Conservation (phyloP, 805 yeast species). For the Candida hungchunana region DNA sequence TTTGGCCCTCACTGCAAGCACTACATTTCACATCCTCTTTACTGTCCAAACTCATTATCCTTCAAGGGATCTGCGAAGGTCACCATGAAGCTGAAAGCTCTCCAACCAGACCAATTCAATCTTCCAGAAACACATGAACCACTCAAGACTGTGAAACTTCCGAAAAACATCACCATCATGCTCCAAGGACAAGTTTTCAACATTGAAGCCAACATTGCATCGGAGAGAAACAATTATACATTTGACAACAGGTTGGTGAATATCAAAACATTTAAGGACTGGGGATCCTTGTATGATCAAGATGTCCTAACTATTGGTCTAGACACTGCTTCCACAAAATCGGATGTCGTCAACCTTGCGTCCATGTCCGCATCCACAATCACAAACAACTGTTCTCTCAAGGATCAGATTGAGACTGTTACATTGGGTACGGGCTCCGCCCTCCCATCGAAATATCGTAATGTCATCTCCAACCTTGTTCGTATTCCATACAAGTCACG, state of each 20-base stretch:
- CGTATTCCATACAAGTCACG: slow-evolving; percentile 51
- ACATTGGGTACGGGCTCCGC: slow-evolving; percentile 95
- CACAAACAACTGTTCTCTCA: slow-evolving; percentile 23
- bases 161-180: slow-evolving; percentile 15
- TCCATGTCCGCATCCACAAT: slow-evolving; percentile 23
- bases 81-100: slow-evolving; percentile 51
- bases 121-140: slow-evolving; percentile 34
- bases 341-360: slow-evolving; percentile 3
- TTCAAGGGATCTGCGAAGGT: slow-evolving; percentile 52
- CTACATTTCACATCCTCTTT: slow-evolving; percentile 65
- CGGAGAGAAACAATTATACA: slow-evolving; percentile 12
- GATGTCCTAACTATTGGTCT: slow-evolving; percentile 27
- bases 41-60: slow-evolving; percentile 58
- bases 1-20: slow-evolving; percentile 55
- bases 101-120: slow-evolving; percentile 39
- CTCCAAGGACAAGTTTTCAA: slow-evolving; percentile 21
- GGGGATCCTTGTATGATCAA: slow-evolving; percentile 26
- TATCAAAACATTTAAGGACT: slow-evolving; percentile 16
- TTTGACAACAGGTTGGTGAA: slow-evolving; percentile 12
- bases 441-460: slow-evolving; percentile 76
- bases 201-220: slow-evolving; percentile 18
- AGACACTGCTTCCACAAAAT: slow-evolving; percentile 7
- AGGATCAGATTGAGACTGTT: slow-evolving; percentile 58
- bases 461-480: slow-evolving; percentile 77
- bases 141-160: slow-evolving; percentile 19